Conservation (phyloP, 805 yeast species). For the Saturnispora diversa region DNA sequence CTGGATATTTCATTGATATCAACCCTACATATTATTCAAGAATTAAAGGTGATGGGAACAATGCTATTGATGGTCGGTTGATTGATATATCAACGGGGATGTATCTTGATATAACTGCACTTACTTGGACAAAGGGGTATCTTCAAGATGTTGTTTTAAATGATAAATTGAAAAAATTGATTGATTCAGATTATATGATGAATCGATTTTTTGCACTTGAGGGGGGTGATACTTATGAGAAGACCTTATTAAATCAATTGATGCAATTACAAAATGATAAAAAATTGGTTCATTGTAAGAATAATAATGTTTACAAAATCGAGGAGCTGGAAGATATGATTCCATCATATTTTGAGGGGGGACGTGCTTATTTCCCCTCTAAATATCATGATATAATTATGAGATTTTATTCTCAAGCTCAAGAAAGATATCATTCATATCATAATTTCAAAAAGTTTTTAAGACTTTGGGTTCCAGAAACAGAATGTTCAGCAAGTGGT, state of each 20-base stretch:
- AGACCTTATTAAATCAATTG: slow-evolving; percentile 14
- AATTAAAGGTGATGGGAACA: slow-evolving; percentile 38
- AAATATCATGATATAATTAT: slow-evolving; percentile 32
- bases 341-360: slow-evolving; percentile 53
- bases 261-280: slow-evolving; percentile 26
- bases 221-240: slow-evolving; percentile 32
- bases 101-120: slow-evolving; percentile 38
- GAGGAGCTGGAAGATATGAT: slow-evolving; percentile 47
- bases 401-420: slow-evolving; percentile 40
- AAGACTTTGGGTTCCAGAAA: slow-evolving; percentile 45
- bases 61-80: slow-evolving; percentile 48
- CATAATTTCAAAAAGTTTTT: slow-evolving; percentile 43
- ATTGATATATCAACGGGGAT: slow-evolving; percentile 43
- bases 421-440: slow-evolving; percentile 28
- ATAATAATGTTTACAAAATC: slow-evolving; percentile 45
- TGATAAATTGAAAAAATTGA: slow-evolving; percentile 12
- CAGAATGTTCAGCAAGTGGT: slow-evolving; percentile 21
- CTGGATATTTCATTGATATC: slow-evolving; percentile 29
- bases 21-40: slow-evolving; percentile 30
- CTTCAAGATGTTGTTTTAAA: slow-evolving; percentile 9
- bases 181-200: slow-evolving; percentile 15
- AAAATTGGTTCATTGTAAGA: slow-evolving; percentile 32
- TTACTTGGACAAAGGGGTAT: slow-evolving; percentile 20
- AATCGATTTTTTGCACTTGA: slow-evolving; percentile 32
- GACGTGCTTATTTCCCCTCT: slow-evolving; percentile 38